Percentiles rank a stretch among this genome's conserved stretches.
Evolutionary conservation across 139 green algal species (phyloP).

Genomic region (Chlamydomonas sphaeroides): DNA sequence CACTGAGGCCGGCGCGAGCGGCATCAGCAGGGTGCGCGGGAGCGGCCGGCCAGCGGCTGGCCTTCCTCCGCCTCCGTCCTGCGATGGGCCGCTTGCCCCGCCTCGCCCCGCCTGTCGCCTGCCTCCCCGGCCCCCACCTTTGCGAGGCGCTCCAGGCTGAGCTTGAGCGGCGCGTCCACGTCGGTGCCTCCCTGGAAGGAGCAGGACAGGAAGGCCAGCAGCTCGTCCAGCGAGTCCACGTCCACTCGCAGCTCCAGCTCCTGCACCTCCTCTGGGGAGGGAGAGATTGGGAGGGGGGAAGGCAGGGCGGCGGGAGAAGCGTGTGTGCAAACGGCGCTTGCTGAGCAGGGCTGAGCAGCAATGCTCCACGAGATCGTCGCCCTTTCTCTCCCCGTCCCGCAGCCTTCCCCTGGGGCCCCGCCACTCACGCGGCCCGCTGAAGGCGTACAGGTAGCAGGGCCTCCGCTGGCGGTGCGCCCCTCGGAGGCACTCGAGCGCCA

Average conservation of each 20-base stretch:
- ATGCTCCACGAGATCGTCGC: too few relatives aligned
- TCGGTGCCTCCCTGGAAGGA: constrained; percentile 75
- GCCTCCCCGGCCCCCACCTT: constrained; percentile 63
- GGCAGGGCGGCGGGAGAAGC: too few relatives aligned
- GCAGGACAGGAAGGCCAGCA: constrained; percentile 87
- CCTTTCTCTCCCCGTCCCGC: not conserved
- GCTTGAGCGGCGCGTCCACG: constrained; percentile 82
- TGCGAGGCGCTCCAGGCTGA: constrained; percentile 76
- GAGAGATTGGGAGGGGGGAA: too few relatives aligned
- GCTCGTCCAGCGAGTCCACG: constrained; percentile 57
- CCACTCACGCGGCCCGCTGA: constrained; percentile 74
- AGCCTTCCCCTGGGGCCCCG: too few relatives aligned
- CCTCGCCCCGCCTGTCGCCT: not conserved
- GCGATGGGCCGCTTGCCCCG: not conserved
- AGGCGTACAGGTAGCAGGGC: constrained; percentile 91
- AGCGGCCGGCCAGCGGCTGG: not conserved
- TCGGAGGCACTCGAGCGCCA: constrained; percentile 91
- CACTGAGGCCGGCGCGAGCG: constrained; percentile 5
- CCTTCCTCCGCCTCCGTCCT: not conserved
- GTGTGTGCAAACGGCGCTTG: too few relatives aligned
- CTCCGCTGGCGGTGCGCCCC: constrained; percentile 83
- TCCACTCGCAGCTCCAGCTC: constrained; percentile 85
- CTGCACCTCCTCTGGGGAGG: constrained; percentile 72
- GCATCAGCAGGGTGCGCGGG: not conserved
- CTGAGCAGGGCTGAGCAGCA: too few relatives aligned